Percentiles rank a stretch among this genome's conserved stretches.
Conservation (phyloP, 345 rosid species). For the Dipteronia dyeriana region DNA sequence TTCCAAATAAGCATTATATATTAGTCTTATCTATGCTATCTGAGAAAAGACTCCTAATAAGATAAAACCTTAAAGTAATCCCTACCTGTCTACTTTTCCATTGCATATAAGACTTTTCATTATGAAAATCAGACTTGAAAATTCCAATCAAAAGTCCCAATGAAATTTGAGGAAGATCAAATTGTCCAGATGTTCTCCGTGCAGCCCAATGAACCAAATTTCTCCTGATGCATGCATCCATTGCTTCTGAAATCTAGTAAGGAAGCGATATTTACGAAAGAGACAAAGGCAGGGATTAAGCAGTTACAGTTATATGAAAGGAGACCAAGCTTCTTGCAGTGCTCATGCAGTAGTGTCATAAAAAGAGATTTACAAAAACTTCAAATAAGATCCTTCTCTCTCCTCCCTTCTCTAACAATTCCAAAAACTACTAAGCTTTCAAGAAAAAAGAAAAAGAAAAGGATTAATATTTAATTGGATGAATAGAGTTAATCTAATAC, state of each 20-base stretch:
- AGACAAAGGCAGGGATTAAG: conserved; percentile 18
- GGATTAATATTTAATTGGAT: too few species aligned
- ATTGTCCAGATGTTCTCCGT: conserved; percentile 49
- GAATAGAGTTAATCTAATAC: too few species aligned
- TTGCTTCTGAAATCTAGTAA: conserved; percentile 84
- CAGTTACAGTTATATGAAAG: conserved; percentile 9
- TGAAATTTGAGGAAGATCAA: conserved; percentile 79
- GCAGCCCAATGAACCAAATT: conserved; percentile 69
- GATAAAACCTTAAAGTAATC: conserved; percentile 14
- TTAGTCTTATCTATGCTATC: conserved; percentile 8
- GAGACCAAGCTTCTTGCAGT: neutral
- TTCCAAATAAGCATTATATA: neutral
- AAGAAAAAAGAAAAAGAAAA: too few species aligned
- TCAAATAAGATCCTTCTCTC: too few species aligned
- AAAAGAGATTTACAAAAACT: neutral
- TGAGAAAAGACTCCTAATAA: conserved; percentile 4
- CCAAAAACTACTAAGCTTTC: too few species aligned
- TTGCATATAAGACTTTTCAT: conserved; percentile 73
- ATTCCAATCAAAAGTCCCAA: conserved; percentile 81
- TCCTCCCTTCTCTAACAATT: too few species aligned
- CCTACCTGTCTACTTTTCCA: conserved; percentile 93
- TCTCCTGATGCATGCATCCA: conserved; percentile 71
- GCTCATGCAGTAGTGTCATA: neutral
- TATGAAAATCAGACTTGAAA: conserved; percentile 76
- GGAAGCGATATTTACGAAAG: conserved; percentile 17